Evolutionary conservation across 2,329 filamentous ascomycete genomes (phyloP), one percentile per base, ranked within the genome.

Genomic region (Colletotrichum orbiculare): DNA sequence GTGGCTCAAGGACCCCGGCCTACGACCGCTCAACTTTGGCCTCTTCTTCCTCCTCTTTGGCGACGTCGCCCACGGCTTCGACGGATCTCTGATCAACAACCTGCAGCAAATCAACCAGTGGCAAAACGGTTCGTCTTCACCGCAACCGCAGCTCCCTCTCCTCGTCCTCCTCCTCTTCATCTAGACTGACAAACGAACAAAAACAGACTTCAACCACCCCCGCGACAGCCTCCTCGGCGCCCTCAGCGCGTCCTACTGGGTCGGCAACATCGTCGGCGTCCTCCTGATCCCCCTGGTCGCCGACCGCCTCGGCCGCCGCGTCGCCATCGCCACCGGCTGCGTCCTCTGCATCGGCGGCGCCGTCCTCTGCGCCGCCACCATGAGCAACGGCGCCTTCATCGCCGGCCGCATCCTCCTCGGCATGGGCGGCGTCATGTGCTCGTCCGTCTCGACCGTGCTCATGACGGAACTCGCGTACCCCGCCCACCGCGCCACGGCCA

Each of bases 21-120:
- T 65, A 7, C 37, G 62, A 6, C 62, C 62, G 2, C 58, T 65
- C 15, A 65, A 65, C 42, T 62, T 65, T 8, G 58, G 62, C 1
- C 72, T 78, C 1, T 78, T 77, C 53, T 67, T 75, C 42, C 69
- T 73, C 5, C 72, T 78, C 10, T 75, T 76, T 33, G 73, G 74
- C 7, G 75, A 76, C 37, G 74, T 74, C 37, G 83, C 83, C 4
- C 82, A 79, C 61, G 81, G 82, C 1, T 84, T 83, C 39, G 81
- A 84, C 67, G 81, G 80, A 2, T 79, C 77, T 12, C 80, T 85
- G 74, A 82, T 84, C 75, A 84, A 85, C 63, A 79, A 78, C 9
- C 68, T 85, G 1, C 82, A 85, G 64, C 74, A 78, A 0, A 71
- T 82, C 2, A 69, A 73, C 0, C 71, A 75, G n/a, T 82, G 79